Base-by-base conservation (phyloP, 2,329 filamentous ascomycete genomes). In the Orbilia blumenaviensis region DNA sequence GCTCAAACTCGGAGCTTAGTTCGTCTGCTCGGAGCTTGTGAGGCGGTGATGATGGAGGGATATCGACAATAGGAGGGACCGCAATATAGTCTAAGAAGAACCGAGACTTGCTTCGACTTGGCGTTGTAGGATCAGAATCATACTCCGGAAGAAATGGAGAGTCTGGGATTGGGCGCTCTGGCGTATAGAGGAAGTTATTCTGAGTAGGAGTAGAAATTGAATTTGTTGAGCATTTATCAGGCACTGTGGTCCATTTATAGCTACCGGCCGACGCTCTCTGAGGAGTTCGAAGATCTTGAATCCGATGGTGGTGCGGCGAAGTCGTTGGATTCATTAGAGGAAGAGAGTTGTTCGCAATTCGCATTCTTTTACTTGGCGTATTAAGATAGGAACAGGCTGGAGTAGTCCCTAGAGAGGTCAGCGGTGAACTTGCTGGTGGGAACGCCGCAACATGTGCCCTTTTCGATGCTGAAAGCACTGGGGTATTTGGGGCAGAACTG, bases 1-100 rank as follows among this genome's bases (percentile, higher is more conserved):
- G 71, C 7, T 68, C 58, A 6, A 34, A n/a, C 9, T 71, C 29
- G 10, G 25, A 3, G 9, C 27, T 2, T 32, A 14, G 52, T 16
- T 16, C 23, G 25, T 29, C 60, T 29, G 16, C 44, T 34, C 41
- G 42, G 5, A 38, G 27, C 8, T 27, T 32, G 54, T 29, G 32
- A 29, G 36, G 46, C 1, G 54, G 54, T 5, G 64, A 69, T 3
- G 56, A 46, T 21, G 42, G 44, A 9, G 29, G 46, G 5, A 54
- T 25, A 41, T 62, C 66, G 42, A 42, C 4, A 52, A 18, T n/a
- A 9, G 54, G 21, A 5, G 69, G 69, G 8, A 75, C 63, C 10
- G 63, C 34, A 12, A 68, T 67, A 36, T 75, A 60, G 29, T 75
- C 71, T 0, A 75, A 36, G 29, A 75, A 63, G 27, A 68, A 75